Conservation (phyloP, 2,329 filamentous ascomycete species). For the Ophiostoma montium region DNA sequence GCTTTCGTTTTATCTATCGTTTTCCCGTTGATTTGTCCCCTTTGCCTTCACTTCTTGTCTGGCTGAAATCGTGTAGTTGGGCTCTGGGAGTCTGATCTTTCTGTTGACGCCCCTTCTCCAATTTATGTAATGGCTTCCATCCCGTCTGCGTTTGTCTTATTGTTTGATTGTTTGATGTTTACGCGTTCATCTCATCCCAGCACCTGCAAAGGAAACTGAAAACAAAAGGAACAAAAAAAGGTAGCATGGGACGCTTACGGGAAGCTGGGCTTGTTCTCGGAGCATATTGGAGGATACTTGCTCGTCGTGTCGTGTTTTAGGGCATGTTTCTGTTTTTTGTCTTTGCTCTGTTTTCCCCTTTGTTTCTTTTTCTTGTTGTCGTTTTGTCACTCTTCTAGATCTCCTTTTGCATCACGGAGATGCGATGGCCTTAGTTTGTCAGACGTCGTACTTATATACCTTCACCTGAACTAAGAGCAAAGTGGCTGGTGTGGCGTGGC, state of each 20-base stretch:
- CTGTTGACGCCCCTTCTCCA: constrained; percentile 10
- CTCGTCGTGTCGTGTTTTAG: background rate
- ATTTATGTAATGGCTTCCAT: constrained; percentile 15
- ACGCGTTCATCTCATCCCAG: background rate
- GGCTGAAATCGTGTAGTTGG: background rate
- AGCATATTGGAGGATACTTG: background rate
- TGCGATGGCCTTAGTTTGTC: constrained; percentile 1
- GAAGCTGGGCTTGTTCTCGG: background rate
- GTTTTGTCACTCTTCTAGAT: background rate
- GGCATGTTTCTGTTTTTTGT: background rate
- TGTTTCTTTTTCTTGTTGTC: background rate
- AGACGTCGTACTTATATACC: constrained; percentile 17
- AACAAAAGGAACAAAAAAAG: background rate
- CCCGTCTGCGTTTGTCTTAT: background rate
- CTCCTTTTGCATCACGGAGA: background rate
- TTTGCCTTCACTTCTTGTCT: background rate
- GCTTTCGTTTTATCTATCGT: background rate
- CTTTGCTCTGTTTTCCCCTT: background rate
- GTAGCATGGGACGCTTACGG: too few relatives aligned
- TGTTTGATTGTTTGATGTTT: background rate
- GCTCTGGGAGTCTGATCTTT: background rate
- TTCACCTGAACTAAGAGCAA: too few relatives aligned
- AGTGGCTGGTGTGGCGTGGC: background rate
- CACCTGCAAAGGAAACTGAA: background rate
- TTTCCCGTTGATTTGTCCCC: background rate